A percentile compares a stretch with the other conserved stretches of the same genome.
Conservation (phyloP, 1,284 basidiomycete species). For the Ceratobasidium sp. region DNA sequence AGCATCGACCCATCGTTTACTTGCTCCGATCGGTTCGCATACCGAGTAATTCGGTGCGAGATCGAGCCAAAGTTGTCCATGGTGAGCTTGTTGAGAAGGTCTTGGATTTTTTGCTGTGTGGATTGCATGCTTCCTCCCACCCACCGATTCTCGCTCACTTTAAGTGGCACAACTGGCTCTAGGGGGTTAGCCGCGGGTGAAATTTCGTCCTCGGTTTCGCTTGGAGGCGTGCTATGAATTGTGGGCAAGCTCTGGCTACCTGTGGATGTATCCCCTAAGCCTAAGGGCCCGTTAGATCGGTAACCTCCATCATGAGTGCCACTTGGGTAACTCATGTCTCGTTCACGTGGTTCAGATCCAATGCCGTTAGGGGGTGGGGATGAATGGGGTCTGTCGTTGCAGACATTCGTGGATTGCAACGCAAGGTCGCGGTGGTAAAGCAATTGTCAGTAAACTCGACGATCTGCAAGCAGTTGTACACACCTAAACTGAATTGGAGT, state of each 20-base stretch:
- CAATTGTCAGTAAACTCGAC: background rate
- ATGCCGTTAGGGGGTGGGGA: constrained; percentile 90
- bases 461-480: background rate
- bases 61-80: constrained; percentile 65
- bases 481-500: constrained; percentile 84
- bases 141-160: constrained; percentile 85
- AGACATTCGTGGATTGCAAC: constrained; percentile 58
- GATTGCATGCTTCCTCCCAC: constrained; percentile 35
- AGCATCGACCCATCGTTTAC: constrained; percentile 63
- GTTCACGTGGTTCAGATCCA: constrained; percentile 90
- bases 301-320: constrained; percentile 37
- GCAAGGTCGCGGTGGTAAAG: background rate
- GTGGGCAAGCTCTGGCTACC: too few species aligned
- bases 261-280: too few species aligned
- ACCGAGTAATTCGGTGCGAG: constrained; percentile 62
- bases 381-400: constrained; percentile 91
- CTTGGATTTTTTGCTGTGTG: constrained; percentile 46
- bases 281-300: background rate
- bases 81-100: constrained; percentile 67
- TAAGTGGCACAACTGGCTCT: constrained; percentile 80
- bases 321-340: constrained; percentile 61
- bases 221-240: constrained; percentile 62
- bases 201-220: constrained; percentile 48
- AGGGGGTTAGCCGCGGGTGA: constrained; percentile 40
- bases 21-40: constrained; percentile 61